phyloP scores from a whole-genome alignment of 257 asterid species.

The Gardenia jasminoides region DNA sequence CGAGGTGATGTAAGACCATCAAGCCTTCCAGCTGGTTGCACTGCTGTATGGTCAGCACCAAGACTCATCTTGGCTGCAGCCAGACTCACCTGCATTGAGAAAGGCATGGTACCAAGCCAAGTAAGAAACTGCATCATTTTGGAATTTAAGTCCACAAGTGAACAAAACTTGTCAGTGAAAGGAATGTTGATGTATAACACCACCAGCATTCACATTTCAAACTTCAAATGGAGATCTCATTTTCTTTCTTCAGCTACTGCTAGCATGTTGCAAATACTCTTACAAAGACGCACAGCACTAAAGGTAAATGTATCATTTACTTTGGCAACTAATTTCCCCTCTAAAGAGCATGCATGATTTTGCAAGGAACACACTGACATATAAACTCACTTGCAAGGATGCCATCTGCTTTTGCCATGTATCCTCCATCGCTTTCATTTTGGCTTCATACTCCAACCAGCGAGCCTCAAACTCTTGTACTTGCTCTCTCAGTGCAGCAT shows the following conservation, averaged over 20 bases:
- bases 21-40: conserved; percentile 35
- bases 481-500: conserved; percentile 63
- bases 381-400: conserved; percentile 73
- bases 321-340: no score
- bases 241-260: not conserved
- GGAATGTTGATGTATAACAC: not conserved
- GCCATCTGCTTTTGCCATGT: conserved; percentile 86
- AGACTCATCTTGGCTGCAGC: conserved; percentile 66
- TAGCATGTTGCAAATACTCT: not conserved
- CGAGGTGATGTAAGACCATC: conserved; percentile 58
- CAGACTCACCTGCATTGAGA: conserved; percentile 57
- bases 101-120: conserved; percentile 1
- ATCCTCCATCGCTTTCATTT: conserved; percentile 88
- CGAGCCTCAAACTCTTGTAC: conserved; percentile 55
- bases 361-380: not conserved
- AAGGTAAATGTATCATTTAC: not conserved
- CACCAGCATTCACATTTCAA: not conserved
- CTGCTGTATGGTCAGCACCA: conserved; percentile 33
- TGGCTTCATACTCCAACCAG: conserved; percentile 68
- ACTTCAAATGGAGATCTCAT: not conserved
- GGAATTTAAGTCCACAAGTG: not conserved
- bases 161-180: not conserved
- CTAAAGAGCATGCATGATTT: not conserved
- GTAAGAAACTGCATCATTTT: not conserved
- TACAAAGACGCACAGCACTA: not conserved